A percentile compares a stretch with the other conserved stretches of the same genome.
These are phyloP conservation scores for Ogataea hybrid DNA, from an alignment of 1,139 yeast species.

Conservation along the genomic window DNA sequence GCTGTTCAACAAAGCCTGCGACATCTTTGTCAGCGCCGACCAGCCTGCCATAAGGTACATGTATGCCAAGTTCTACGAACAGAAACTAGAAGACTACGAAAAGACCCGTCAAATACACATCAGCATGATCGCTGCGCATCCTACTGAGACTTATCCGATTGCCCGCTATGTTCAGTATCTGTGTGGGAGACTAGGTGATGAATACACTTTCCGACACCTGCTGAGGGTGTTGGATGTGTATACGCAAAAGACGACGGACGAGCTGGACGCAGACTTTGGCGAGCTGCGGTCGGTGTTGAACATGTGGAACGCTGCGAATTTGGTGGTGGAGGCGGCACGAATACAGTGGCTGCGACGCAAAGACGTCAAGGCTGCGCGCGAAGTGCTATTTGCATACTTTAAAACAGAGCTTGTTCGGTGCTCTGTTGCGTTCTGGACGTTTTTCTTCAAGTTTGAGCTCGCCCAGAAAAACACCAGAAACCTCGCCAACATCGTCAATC, in stretches of 20 bases:
- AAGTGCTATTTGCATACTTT: constrained; percentile 42
- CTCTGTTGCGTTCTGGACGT: constrained; percentile 54
- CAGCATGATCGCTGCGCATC: constrained; percentile 14
- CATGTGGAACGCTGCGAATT: constrained; percentile 34
- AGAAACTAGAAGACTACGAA: constrained; percentile 19
- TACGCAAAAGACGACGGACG: constrained; percentile 12
- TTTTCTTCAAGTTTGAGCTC: constrained; percentile 52
- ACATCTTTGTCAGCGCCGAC: constrained; percentile 45
- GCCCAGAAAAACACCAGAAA: constrained; percentile 42
- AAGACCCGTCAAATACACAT: constrained; percentile 21
- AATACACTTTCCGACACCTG: constrained; percentile 16
- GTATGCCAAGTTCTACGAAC: constrained; percentile 39
- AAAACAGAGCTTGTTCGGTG: constrained; percentile 37
- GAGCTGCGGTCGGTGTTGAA: constrained; percentile 32
- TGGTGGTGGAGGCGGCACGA: constrained; percentile 40
- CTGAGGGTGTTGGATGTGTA: constrained; percentile 14
- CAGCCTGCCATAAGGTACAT: constrained; percentile 39
- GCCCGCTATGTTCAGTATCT: constrained; percentile 21
- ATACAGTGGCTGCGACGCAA: constrained; percentile 35
- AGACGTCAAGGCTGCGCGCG: constrained; percentile 38
- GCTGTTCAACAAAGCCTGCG: constrained; percentile 43
- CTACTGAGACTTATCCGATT: constrained; percentile 22
- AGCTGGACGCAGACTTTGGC: constrained; percentile 18
- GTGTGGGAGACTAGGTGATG: constrained; percentile 3
- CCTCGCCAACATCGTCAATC: no score